Evolutionary conservation across 2,329 filamentous ascomycete genomes (phyloP), one percentile per base, ranked within the genome.

Genomic region (Pseudocercospora musae): DNA sequence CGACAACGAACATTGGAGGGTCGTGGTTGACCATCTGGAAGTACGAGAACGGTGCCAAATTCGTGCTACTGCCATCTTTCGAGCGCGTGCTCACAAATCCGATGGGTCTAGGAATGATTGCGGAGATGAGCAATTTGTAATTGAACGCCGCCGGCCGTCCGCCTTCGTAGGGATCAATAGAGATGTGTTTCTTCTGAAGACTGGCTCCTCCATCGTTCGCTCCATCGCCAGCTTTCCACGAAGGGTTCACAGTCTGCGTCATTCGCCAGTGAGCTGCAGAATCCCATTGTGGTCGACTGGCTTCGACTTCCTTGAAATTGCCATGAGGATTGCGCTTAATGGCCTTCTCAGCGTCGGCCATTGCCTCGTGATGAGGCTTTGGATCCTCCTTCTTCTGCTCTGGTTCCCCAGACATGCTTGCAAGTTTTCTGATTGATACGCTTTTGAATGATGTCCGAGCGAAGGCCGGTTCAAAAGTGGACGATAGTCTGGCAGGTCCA

Each of bases 101-200:
- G 50, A 97, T 89, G 11, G 94, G 94, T 11, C 94, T 86, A 0
- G 94, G 94, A 15, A 92, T 84, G 68, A 97, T 86, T 66, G 86
- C 87, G 18, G 87, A 90, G 76, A 97, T 96, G 64, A 97, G 81
- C 13, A 97, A 85, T 78, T 96, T 96, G 84, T 98, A 97, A 82
- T 97, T 97, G 78, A 85, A 87, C 1, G 81, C 78, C 0, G 85
- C 78, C 0, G 87, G 83, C 0, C 93, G 85, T 31, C 87, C 90
- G 27, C 86, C 79, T 60, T 83, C 88, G 74, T 93, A 87, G 0
- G 93, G 93, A 76, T 96, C 89, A 70, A 97, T 96, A 72, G 87
- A 80, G 67, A 94, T 77, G 78, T 96, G 91, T 1, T 79, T 75
- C 62, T 86, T 84, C 59, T 79, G 73, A 65, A 84, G 71, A 60